These are phyloP conservation scores for Lignosus rhinocerotis DNA, from an alignment of 1,284 basidiomycete species.

Conservation along the genomic window DNA sequence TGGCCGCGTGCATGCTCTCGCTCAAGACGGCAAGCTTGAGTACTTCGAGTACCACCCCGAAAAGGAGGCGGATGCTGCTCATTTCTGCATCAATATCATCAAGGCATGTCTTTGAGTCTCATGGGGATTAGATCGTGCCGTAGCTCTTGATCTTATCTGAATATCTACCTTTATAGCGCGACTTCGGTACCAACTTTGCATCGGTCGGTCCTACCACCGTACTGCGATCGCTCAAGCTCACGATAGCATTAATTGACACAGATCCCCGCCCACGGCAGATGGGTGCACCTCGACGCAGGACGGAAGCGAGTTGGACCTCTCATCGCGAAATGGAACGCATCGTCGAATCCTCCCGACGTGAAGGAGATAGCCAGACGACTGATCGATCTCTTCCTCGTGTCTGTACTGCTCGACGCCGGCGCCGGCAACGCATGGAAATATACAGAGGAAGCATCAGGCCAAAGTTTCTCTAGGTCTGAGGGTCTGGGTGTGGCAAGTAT, in stretches of 20 bases:
- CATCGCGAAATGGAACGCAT: conserved; percentile 54
- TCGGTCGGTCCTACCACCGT: conserved; percentile 44
- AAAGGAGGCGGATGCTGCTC: conserved; percentile 71
- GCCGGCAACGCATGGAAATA: conserved; percentile 87
- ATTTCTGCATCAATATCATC: conserved; percentile 83
- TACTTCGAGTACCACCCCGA: conserved; percentile 87
- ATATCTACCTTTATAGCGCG: conserved; percentile 53
- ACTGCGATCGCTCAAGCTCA: background rate
- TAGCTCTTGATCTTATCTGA: no score
- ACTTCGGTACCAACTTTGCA: conserved; percentile 74
- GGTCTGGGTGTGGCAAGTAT: conserved; percentile 91
- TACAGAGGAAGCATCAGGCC: conserved; percentile 59
- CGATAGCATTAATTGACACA: conserved; percentile 29
- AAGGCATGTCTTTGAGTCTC: conserved; percentile 45
- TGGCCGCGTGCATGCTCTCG: conserved; percentile 75
- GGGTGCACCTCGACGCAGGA: conserved; percentile 84
- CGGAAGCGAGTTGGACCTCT: conserved; percentile 62
- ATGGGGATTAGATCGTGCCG: background rate
- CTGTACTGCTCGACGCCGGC: conserved; percentile 92
- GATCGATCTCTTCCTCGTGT: conserved; percentile 91
- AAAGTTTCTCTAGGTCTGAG: conserved; percentile 77
- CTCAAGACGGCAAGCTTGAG: conserved; percentile 69
- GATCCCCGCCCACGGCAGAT: conserved; percentile 91
- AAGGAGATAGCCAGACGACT: conserved; percentile 73
- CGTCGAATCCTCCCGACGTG: conserved; percentile 45